A percentile compares a stretch with the other conserved stretches of the same genome.
phyloP scores from a whole-genome alignment of 139 green algal genomes.

The Pedinophyceae sp. region DNA sequence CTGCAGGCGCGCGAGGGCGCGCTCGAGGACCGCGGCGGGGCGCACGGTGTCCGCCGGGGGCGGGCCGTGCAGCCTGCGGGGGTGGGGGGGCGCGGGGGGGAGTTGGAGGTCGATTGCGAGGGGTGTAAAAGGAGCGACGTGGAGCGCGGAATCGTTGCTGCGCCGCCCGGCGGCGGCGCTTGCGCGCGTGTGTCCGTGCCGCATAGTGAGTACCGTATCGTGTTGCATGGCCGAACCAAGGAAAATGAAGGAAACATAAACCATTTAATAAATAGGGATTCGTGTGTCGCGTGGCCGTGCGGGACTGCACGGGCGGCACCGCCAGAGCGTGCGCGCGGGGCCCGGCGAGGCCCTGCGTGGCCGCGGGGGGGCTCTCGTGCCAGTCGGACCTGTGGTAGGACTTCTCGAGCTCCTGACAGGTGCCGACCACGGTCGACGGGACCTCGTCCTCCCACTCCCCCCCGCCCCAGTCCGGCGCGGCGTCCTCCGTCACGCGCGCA shows the following conservation, averaged over 20 bases:
- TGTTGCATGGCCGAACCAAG: no score
- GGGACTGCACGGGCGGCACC: no score
- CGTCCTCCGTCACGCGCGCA: neutral
- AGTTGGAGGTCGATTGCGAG: no score
- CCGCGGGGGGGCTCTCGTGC: conserved; percentile 44
- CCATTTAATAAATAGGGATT: no score
- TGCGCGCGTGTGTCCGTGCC: no score
- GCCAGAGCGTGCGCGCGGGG: conserved; percentile 38
- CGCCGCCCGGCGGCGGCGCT: no score
- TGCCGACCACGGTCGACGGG: conserved; percentile 19
- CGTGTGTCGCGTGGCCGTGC: no score
- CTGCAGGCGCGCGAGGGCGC: conserved; percentile 38
- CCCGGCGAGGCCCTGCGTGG: conserved; percentile 42
- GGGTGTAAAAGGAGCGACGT: no score
- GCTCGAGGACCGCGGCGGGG: conserved; percentile 39
- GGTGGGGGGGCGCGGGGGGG: no score
- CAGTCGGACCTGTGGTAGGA: conserved; percentile 75
- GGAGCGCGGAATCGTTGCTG: no score
- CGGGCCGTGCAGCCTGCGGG: conserved; percentile 40
- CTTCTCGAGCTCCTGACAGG: conserved; percentile 59
- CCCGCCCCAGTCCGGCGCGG: neutral
- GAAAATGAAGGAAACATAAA: no score
- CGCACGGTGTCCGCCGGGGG: conserved; percentile 46
- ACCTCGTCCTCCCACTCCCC: neutral
- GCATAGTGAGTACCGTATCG: no score